These are phyloP conservation scores for Lathyrus aphaca DNA, from an alignment of 306 rosid genomes.

Conservation along the genomic window DNA sequence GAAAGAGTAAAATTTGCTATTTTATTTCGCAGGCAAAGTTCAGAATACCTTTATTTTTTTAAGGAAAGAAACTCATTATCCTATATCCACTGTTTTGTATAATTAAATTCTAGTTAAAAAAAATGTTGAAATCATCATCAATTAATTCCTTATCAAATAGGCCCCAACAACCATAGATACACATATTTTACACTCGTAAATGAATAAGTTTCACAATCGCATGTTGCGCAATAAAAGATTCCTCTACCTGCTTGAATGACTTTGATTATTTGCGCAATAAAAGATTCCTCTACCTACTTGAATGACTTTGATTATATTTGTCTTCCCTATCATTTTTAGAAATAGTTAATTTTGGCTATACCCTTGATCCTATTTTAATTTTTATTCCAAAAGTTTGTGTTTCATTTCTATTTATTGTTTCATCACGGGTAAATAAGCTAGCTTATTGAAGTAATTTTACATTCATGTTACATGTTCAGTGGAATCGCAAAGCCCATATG, in stretches of 20 bases:
- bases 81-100: not conserved
- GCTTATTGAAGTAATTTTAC: conserved; percentile 34
- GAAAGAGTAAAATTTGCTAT: not conserved
- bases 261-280: not conserved
- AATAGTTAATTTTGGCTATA: conserved; percentile 24
- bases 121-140: not conserved
- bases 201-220: conserved; percentile 9
- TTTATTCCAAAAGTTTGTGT: conserved; percentile 18
- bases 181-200: conserved; percentile 8
- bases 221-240: conserved; percentile 2
- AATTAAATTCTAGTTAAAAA: not conserved
- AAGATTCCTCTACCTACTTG: conserved; percentile 13
- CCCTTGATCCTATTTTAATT: conserved; percentile 12
- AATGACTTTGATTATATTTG: conserved; percentile 1
- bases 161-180: not conserved
- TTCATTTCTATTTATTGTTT: conserved; percentile 18
- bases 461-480: conserved; percentile 51
- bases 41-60: not conserved
- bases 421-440: conserved; percentile 1
- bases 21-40: not conserved
- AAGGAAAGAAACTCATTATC: not conserved
- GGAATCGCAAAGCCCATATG: conserved; percentile 80
- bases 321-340: conserved; percentile 11
- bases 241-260: not conserved
- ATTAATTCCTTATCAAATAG: not conserved